Evolutionary conservation across 228 moss, liverwort and hornwort species (phyloP).

Genomic region (Sphagnum fallax): DNA sequence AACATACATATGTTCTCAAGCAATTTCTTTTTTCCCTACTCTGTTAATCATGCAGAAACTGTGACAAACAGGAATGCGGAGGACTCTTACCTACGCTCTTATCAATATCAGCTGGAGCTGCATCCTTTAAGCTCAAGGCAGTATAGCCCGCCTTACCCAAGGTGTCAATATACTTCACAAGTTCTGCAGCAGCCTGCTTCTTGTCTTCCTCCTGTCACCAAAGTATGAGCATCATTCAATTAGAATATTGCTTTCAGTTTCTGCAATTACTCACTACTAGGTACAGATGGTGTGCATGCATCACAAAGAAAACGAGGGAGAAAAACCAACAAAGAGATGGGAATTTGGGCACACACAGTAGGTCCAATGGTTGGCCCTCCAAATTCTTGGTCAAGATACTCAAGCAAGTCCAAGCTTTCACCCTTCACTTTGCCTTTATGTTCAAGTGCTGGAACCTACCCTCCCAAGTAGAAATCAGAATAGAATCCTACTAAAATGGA

Average conservation of each 20-base stretch:
- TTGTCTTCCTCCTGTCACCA: conserved; percentile 34
- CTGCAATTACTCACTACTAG: too few species aligned
- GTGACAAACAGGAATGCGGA: too few species aligned
- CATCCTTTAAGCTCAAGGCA: conserved; percentile 40
- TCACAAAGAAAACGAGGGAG: too few species aligned
- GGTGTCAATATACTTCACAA: conserved; percentile 27
- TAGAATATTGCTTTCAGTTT: too few species aligned
- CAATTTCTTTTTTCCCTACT: too few species aligned
- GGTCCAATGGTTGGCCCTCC: conserved; percentile 36
- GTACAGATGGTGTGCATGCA: too few species aligned
- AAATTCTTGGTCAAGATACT: conserved; percentile 44
- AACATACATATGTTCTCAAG: too few species aligned
- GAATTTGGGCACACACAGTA: conserved; percentile 17
- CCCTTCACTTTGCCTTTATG: conserved; percentile 47
- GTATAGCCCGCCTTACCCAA: conserved; percentile 24
- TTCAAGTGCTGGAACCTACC: conserved; percentile 49
- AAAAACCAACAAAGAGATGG: neutral
- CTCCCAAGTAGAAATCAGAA: neutral
- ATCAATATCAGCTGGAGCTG: conserved; percentile 28
- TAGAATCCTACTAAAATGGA: too few species aligned
- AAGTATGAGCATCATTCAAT: neutral
- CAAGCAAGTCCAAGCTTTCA: conserved; percentile 51
- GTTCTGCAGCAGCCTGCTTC: conserved; percentile 30
- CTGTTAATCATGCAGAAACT: too few species aligned
- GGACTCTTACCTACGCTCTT: conserved; percentile 22